phyloP scores from a whole-genome alignment of 306 rosid species.

The Trifolium dubium region DNA sequence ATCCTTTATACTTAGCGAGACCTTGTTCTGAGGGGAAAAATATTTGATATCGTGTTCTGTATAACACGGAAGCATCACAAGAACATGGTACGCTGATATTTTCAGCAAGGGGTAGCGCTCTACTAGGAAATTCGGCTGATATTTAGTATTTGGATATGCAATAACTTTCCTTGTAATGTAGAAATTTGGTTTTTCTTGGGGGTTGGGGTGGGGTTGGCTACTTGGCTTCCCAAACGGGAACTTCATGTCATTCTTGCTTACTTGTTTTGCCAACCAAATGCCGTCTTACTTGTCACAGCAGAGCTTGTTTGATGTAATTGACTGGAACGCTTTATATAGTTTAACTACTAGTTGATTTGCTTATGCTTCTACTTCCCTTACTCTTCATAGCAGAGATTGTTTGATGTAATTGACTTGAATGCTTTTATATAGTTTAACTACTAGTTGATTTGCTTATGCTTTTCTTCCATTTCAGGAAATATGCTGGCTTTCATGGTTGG shows the following conservation, averaged over 20 bases:
- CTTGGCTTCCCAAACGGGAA: constrained; percentile 4
- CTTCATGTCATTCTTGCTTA: constrained; percentile 25
- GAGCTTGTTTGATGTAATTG: constrained; percentile 15
- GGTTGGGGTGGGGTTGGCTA: neutral
- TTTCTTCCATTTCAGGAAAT: constrained; percentile 67
- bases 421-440: neutral
- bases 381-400: neutral
- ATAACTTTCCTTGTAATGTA: constrained; percentile 17
- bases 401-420: constrained; percentile 27
- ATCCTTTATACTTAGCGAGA: constrained; percentile 20
- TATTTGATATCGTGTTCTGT: constrained; percentile 4
- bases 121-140: constrained; percentile 8
- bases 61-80: constrained; percentile 3
- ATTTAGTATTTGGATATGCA: constrained; percentile 16
- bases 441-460: constrained; percentile 30
- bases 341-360: constrained; percentile 14
- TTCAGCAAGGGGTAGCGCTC: neutral
- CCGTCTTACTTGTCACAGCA: neutral
- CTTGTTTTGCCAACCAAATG: constrained; percentile 27
- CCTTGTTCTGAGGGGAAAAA: constrained; percentile 2
- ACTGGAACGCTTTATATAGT: constrained; percentile 9
- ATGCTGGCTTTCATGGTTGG: constrained; percentile 90
- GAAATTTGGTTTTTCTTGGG: neutral
- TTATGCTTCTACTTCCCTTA: constrained; percentile 32
- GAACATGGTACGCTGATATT: neutral